Conservation (phyloP, 2,329 filamentous ascomycete genomes). For the Bipolaris bicolor region DNA sequence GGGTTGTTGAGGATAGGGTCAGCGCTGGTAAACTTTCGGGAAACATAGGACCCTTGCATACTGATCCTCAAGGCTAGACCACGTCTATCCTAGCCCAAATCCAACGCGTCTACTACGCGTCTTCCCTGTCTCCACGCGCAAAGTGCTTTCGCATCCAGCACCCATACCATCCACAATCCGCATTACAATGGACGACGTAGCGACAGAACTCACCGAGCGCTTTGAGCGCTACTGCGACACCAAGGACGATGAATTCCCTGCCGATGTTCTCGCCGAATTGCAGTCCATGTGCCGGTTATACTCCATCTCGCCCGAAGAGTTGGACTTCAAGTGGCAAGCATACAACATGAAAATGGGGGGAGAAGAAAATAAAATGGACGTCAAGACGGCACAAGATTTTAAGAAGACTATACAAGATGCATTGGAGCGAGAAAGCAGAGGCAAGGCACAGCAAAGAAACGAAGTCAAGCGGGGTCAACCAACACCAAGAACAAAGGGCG, state of each 20-base stretch:
- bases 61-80: conserved; percentile 24
- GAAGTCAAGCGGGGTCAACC: conserved; percentile 67
- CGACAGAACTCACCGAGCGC: conserved; percentile 62
- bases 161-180: conserved; percentile 10
- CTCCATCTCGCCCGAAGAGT: conserved; percentile 78
- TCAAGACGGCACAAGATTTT: conserved; percentile 75
- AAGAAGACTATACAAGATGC: conserved; percentile 87
- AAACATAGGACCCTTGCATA: conserved; percentile 21
- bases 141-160: conserved; percentile 9
- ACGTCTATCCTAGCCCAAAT: conserved; percentile 19
- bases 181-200: conserved; percentile 57
- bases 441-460: conserved; percentile 66
- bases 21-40: conserved; percentile 21
- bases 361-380: conserved; percentile 73
- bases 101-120: conserved; percentile 43
- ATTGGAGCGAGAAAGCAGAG: conserved; percentile 76
- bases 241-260: conserved; percentile 63
- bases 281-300: conserved; percentile 86
- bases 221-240: conserved; percentile 67
- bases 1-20: not conserved
- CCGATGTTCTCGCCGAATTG: conserved; percentile 81
- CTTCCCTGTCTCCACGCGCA: conserved; percentile 22
- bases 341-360: conserved; percentile 94
- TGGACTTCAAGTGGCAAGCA: conserved; percentile 99
- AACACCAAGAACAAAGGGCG: conserved; percentile 61